Evolutionary conservation across 345 rosid species (phyloP).

Genomic region (Nasturtium officinale): DNA sequence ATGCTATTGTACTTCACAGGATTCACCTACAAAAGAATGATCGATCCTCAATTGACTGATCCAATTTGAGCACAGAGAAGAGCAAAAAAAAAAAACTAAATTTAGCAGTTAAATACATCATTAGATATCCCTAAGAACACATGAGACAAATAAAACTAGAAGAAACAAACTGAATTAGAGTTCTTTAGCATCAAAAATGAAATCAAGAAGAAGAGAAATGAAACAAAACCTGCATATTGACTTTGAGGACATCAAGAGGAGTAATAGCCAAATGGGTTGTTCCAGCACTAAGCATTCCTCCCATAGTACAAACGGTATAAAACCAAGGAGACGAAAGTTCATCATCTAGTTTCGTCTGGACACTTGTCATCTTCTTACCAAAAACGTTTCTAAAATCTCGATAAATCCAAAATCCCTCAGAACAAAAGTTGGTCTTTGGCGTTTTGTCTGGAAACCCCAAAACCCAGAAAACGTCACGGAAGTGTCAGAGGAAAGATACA

Average conservation of each 20-base stretch:
- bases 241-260: conserved; percentile 75
- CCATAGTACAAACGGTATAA: conserved; percentile 54
- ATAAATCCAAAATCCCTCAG: conserved; percentile 29
- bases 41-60: conserved; percentile 14
- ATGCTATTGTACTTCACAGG: conserved; percentile 56
- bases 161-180: conserved; percentile 9
- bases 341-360: conserved; percentile 30
- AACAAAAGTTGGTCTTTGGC: conserved; percentile 26
- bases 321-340: conserved; percentile 44
- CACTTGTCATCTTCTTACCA: conserved; percentile 31
- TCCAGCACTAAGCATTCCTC: conserved; percentile 76
- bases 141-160: neutral
- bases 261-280: conserved; percentile 60
- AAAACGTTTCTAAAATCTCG: neutral
- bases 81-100: conserved; percentile 1
- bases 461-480: conserved; percentile 16
- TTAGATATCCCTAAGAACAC: neutral
- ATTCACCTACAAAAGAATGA: conserved; percentile 49
- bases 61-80: neutral
- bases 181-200: conserved; percentile 3
- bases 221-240: conserved; percentile 64
- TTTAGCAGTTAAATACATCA: conserved; percentile 10
- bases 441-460: neutral
- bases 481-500: conserved; percentile 4
- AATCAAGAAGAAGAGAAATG: conserved; percentile 14